phyloP scores from a whole-genome alignment of 176 grass and related monocot genomes.

The Puccinellia tenuiflora region DNA sequence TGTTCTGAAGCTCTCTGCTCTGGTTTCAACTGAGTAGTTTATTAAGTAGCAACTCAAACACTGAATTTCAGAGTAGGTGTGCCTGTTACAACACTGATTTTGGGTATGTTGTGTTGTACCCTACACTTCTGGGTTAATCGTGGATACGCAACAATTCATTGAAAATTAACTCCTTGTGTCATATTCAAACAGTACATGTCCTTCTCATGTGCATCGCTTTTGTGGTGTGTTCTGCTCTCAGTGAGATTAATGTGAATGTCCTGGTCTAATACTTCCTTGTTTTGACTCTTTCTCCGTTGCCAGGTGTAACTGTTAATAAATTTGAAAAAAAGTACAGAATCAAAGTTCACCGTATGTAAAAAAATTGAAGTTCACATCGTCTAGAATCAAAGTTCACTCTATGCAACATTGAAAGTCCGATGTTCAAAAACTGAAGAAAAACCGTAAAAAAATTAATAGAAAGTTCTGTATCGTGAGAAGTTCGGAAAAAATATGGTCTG shows the following conservation, averaged over 20 bases:
- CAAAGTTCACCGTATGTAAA: too few relatives aligned
- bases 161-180: not conserved
- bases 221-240: not conserved
- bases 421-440: too few relatives aligned
- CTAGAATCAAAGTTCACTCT: too few relatives aligned
- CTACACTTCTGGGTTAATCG: not conserved
- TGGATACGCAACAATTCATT: not conserved
- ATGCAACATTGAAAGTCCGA: too few relatives aligned
- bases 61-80: not conserved
- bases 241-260: not conserved
- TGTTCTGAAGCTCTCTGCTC: slow-evolving; percentile 8
- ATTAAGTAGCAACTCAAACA: not conserved
- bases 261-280: not conserved
- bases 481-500: too few relatives aligned
- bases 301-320: slow-evolving; percentile 70
- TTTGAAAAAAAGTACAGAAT: too few relatives aligned
- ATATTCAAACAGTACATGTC: not conserved
- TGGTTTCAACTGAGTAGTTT: not conserved
- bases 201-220: not conserved
- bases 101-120: not conserved
- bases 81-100: too few relatives aligned
- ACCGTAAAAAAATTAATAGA: too few relatives aligned
- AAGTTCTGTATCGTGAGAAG: too few relatives aligned
- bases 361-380: too few relatives aligned
- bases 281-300: slow-evolving; percentile 25